Conservation (phyloP, 2,329 filamentous ascomycete genomes). For the Aspergillus uvarum region DNA sequence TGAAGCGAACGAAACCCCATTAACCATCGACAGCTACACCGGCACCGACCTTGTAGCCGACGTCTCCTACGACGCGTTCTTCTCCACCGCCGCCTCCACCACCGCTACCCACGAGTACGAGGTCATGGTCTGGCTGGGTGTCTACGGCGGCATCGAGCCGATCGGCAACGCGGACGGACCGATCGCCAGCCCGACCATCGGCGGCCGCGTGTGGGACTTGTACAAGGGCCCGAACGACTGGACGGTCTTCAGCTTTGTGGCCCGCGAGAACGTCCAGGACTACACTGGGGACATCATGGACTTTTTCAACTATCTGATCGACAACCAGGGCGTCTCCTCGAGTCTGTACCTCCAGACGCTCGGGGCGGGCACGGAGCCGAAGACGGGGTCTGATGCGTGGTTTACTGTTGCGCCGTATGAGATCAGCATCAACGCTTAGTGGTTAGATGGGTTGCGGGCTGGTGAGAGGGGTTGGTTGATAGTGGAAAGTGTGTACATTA, state of each 20-base stretch:
- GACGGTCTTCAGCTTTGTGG: constrained; percentile 59
- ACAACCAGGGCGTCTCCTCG: constrained; percentile 48
- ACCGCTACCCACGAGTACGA: constrained; percentile 52
- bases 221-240: constrained; percentile 58
- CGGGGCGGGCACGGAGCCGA: constrained; percentile 58
- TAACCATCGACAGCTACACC: constrained; percentile 37
- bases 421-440: constrained; percentile 17
- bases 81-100: constrained; percentile 50
- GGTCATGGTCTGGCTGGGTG: constrained; percentile 62
- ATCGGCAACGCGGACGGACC: constrained; percentile 55
- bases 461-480: no score
- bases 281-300: constrained; percentile 56
- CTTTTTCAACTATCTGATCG: constrained; percentile 55
- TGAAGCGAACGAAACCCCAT: not conserved
- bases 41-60: constrained; percentile 50
- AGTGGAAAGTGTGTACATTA: no score
- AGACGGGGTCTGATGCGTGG: constrained; percentile 50
- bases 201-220: constrained; percentile 53
- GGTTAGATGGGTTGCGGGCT: not conserved
- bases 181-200: constrained; percentile 52
- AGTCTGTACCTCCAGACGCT: constrained; percentile 53
- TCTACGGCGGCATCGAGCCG: constrained; percentile 53
- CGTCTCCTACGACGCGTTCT: constrained; percentile 53
- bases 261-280: constrained; percentile 42
- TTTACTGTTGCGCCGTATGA: constrained; percentile 45